Evolutionary conservation across 169 alveolate species (phyloP), one percentile per base, ranked within the genome.

Genomic region (Perkinsus chesapeaki): DNA sequence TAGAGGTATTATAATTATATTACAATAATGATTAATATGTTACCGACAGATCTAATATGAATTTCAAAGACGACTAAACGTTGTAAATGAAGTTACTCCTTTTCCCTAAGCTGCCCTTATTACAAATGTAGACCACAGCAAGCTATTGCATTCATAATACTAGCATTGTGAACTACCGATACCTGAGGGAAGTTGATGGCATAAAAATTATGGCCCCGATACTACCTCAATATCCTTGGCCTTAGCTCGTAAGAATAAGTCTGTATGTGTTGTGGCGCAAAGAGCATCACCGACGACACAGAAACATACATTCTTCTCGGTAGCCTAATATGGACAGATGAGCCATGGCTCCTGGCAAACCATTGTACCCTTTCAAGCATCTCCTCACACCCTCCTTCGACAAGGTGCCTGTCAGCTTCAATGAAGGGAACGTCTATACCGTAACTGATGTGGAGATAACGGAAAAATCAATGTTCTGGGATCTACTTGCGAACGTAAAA

Each of bases 191-290:
- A 23, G 31, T 60, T 0, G 3, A 27, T 20, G 31, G 31, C 37
- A 16, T 60, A 60, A 60, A 12, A 3, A 1, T 1, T 34, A 60
- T 20, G 82, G n/a, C n/a, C n/a, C n/a, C 12, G 82, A 23, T 34
- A 23, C 16, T 0, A 60, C 82, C 82, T 60, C 93, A 27, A 98
- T 97, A 0, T 96, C 97, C 93, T 94, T 94, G 94, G 95, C 95
- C 36, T 95, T 91, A 92, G 98, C 97, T 91, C 98, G 95, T 72
- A 98, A 93, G 92, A 95, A 96, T 39, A 98, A 93, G 94, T 98
- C 99, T 34, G 97, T 94, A 92, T 98, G 99, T 5, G 98, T 98
- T 0, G 99, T 98, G 0, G 99, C 99, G 93, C 98, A 92, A 73
- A 39, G n/a, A 23, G 90, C 37, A 5, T 39, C 23, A 27, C 39